Conservation (phyloP, 2,329 filamentous ascomycete species). For the Alternaria tenuissima region DNA sequence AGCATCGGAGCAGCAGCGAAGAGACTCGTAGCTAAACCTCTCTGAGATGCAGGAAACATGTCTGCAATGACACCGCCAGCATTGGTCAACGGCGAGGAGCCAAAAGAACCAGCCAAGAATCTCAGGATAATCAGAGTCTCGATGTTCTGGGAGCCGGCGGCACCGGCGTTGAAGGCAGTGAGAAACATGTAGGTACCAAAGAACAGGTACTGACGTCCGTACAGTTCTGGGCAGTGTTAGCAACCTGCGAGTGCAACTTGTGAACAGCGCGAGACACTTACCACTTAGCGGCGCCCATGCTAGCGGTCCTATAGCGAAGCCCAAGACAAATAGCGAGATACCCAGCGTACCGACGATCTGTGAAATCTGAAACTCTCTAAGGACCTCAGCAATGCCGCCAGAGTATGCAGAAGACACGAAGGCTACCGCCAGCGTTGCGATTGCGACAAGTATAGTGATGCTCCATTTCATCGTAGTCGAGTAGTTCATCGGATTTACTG, state of each 20-base stretch:
- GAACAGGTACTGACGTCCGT: slow-evolving; percentile 63
- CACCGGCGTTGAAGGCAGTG: slow-evolving; percentile 68
- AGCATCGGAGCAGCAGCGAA: slow-evolving; percentile 58
- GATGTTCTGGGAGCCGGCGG: slow-evolving; percentile 65
- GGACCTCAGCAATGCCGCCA: too few relatives aligned
- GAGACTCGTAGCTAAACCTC: slow-evolving; percentile 56
- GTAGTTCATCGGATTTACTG: too few relatives aligned
- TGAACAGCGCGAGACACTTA: too few relatives aligned
- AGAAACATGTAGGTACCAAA: slow-evolving; percentile 65
- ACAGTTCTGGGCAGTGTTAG: slow-evolving; percentile 47
- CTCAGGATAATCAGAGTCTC: slow-evolving; percentile 68
- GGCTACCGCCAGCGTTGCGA: too few relatives aligned
- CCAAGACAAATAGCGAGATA: slow-evolving; percentile 53
- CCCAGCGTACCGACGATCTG: slow-evolving; percentile 40
- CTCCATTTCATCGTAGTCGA: too few relatives aligned
- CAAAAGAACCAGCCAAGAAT: slow-evolving; percentile 71
- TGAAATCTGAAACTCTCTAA: too few relatives aligned
- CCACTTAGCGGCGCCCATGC: slow-evolving; percentile 60
- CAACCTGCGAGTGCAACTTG: slow-evolving; percentile 27
- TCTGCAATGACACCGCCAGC: slow-evolving; percentile 61
- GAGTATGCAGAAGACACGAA: too few relatives aligned
- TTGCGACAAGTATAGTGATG: too few relatives aligned
- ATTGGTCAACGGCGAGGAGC: slow-evolving; percentile 68
- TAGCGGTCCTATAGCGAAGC: slow-evolving; percentile 53
- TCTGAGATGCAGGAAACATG: slow-evolving; percentile 34